Conservation (phyloP, 2,329 filamentous ascomycete species). For the Diaporthe citri region DNA sequence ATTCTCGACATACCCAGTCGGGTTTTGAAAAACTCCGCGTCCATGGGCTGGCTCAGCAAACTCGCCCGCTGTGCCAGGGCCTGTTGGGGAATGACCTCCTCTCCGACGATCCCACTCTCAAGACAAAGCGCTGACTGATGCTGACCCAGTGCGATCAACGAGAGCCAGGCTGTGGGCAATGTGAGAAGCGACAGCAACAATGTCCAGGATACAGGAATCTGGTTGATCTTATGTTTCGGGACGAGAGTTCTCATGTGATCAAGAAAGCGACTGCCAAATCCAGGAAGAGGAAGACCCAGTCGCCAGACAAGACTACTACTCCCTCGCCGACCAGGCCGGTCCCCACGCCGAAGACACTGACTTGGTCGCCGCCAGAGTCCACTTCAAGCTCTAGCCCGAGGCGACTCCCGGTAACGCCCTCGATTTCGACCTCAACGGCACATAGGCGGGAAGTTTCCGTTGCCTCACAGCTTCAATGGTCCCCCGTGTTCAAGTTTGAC, state of each 20-base stretch:
- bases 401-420: not conserved
- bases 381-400: slow-evolving; percentile 11
- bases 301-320: slow-evolving; percentile 6
- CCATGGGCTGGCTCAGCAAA: not conserved
- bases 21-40: not conserved
- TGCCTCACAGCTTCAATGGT: slow-evolving; percentile 11
- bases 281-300: slow-evolving; percentile 45
- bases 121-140: slow-evolving; percentile 27
- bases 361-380: slow-evolving; percentile 31
- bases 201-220: slow-evolving; percentile 69
- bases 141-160: slow-evolving; percentile 64
- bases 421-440: slow-evolving; percentile 11
- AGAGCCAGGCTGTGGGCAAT: slow-evolving; percentile 66
- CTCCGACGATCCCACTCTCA: not conserved
- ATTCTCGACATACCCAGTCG: slow-evolving; percentile 24
- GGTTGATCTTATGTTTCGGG: slow-evolving; percentile 69
- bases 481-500: slow-evolving; percentile 19
- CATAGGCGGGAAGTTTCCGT: not conserved
- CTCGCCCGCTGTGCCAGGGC: not conserved
- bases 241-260: slow-evolving; percentile 68
- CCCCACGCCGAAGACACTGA: slow-evolving; percentile 41
- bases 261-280: slow-evolving; percentile 60
- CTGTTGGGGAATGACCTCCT: not conserved
- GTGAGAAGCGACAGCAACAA: slow-evolving; percentile 62
- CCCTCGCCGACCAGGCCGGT: slow-evolving; percentile 19